Evolutionary conservation across 1,284 basidiomycete species (phyloP).

Genomic region (Takashimella koratensis): DNA sequence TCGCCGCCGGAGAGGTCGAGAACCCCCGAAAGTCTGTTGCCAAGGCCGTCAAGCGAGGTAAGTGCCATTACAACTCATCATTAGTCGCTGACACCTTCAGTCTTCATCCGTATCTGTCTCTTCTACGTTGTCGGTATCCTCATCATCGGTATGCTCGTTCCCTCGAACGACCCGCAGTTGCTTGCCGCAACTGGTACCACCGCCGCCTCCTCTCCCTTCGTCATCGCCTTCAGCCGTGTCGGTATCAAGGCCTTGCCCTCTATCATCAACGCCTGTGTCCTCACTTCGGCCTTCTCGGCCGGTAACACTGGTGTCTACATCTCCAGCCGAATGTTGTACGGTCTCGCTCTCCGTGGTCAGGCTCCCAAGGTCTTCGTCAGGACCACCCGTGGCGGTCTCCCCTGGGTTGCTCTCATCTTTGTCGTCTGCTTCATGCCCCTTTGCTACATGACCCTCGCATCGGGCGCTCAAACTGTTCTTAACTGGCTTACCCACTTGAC

Average conservation of each 20-base stretch:
- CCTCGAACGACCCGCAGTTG: conserved; percentile 61
- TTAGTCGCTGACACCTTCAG: too few species aligned
- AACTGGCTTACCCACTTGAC: conserved; percentile 62
- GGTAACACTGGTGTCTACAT: conserved; percentile 79
- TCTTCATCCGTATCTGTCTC: conserved; percentile 62
- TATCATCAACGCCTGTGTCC: conserved; percentile 78
- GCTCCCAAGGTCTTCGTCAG: conserved; percentile 69
- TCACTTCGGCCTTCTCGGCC: conserved; percentile 82
- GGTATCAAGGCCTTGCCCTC: conserved; percentile 69
- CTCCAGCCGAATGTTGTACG: conserved; percentile 74
- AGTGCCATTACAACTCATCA: too few species aligned
- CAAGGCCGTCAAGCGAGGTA: conserved; percentile 50
- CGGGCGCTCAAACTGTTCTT: conserved; percentile 63
- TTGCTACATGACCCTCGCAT: conserved; percentile 58
- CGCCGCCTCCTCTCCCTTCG: conserved; percentile 67
- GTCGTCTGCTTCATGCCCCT: conserved; percentile 65
- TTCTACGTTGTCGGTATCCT: conserved; percentile 58
- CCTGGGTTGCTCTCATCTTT: conserved; percentile 57
- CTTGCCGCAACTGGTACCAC: conserved; percentile 58
- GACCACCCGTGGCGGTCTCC: not conserved
- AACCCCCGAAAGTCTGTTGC: conserved; percentile 23
- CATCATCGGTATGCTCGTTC: conserved; percentile 69
- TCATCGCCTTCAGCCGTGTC: conserved; percentile 58
- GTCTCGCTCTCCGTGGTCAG: conserved; percentile 68
- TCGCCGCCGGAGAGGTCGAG: conserved; percentile 28